Base-by-base conservation (phyloP, 305 asterid species). In the Euphrasia arctica region DNA sequence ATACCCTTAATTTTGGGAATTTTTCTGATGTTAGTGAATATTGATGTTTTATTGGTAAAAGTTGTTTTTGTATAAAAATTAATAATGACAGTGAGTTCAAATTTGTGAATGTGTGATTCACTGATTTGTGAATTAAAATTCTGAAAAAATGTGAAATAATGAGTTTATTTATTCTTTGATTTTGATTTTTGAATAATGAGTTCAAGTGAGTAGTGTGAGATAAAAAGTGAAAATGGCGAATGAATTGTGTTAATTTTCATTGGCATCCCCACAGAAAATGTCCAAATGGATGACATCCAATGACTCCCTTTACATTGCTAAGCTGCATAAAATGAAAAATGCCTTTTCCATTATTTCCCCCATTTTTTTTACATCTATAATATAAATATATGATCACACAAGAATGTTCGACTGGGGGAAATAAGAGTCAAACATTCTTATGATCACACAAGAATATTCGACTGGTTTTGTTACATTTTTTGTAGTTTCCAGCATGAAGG, bases 161-260 rank as follows among this genome's bases (percentile, higher is more conserved):
- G 11, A 8, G 6, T 36, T 6, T 36, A 39, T 39, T 7, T 39
- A 7, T 39, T 7, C 9, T 0, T 7, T 39, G 43, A 39, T 39
- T 39, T 39, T 39, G 27, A 43, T 54, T 43, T 60, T 9, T 32
- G 55, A 58, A 49, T 50, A 60, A 22, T 51, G 56, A 31, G 34
- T 31, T 31, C 34, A 31, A 7, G 43, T 8, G 42, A 36, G 5
- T 5, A 10, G 43, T 39, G 43, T 39, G 43, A 39, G 43, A 39
- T 39, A 39, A 11, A 56, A 1, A 45, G 34, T 60, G 39, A 49
- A 36, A 54, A 2, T 5, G 18, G 52, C 5, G 52, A 47, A 13
- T 13, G 18, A 3, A 47, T 47, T 4, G 18, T 47, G 15, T 13
- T 18, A 10, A 10, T 47, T 47, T 47, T 47, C 15, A 2, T 2